Conservation (phyloP, 2,329 filamentous ascomycete species). For the Claviceps maximensis region DNA sequence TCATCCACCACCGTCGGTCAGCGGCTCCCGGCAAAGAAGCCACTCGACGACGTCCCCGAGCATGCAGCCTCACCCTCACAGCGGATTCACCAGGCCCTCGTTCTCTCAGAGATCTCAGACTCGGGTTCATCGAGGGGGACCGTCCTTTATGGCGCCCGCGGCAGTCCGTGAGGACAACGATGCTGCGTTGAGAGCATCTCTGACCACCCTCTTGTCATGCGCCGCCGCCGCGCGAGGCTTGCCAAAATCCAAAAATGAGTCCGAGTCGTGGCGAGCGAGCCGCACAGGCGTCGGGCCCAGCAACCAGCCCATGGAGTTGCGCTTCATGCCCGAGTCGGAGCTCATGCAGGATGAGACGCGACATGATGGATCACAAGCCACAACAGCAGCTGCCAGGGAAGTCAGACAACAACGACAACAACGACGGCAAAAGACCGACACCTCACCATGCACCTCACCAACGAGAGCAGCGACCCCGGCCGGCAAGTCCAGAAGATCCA, state of each 20-base stretch:
- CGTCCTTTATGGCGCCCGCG: conserved; percentile 58
- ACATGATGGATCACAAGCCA: conserved; percentile 3
- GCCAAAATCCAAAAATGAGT: conserved; percentile 47
- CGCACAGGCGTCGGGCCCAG: conserved; percentile 30
- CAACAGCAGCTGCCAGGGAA: conserved; percentile 3
- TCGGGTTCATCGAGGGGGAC: conserved; percentile 30
- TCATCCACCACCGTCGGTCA: conserved; percentile 50
- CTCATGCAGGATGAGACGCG: conserved; percentile 28
- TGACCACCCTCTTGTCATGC: conserved; percentile 93
- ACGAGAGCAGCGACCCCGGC: conserved; percentile 13
- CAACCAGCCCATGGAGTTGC: conserved; percentile 43
- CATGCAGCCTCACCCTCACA: conserved; percentile 35
- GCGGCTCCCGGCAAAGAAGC: conserved; percentile 29
- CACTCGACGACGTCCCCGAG: conserved; percentile 34
- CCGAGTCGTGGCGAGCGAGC: conserved; percentile 20
- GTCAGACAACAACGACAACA: conserved; percentile 15
- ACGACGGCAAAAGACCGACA: conserved; percentile 10
- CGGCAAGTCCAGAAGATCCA: conserved; percentile 38
- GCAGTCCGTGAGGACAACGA: conserved; percentile 80
- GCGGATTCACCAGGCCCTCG: conserved; percentile 36
- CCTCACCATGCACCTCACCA: conserved; percentile 18
- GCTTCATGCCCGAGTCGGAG: conserved; percentile 48
- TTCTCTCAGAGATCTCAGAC: conserved; percentile 35
- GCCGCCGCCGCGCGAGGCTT: conserved; percentile 78
- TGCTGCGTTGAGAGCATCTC: conserved; percentile 76